Percentiles rank a stretch among this genome's conserved stretches.
Conservation (phyloP, 768 basidiomycete species). For the Auriscalpium orientale region DNA sequence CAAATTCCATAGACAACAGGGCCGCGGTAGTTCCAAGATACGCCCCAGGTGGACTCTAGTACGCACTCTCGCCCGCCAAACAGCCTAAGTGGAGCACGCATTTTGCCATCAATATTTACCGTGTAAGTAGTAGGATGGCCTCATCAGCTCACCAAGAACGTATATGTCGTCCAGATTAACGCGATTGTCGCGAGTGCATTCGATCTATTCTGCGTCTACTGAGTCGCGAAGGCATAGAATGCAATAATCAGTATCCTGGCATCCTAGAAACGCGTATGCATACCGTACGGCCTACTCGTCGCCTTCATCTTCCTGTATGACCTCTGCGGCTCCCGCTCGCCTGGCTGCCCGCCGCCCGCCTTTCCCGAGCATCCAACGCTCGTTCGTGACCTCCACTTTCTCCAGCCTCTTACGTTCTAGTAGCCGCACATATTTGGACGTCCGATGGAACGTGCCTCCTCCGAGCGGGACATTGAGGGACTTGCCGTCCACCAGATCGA, state of each 20-base stretch:
- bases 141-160: too few species aligned
- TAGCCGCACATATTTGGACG: conserved; percentile 59
- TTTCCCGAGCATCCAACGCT: conserved; percentile 68
- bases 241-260: background rate
- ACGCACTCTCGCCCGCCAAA: too few species aligned
- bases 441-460: conserved; percentile 57
- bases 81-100: too few species aligned
- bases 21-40: too few species aligned
- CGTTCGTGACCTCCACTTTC: conserved; percentile 65
- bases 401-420: conserved; percentile 62
- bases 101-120: too few species aligned
- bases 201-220: too few species aligned
- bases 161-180: too few species aligned
- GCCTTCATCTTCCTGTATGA: background rate
- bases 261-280: background rate
- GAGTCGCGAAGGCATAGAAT: too few species aligned
- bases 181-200: too few species aligned
- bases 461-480: conserved; percentile 57
- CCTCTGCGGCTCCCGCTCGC: background rate
- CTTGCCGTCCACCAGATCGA: conserved; percentile 7
- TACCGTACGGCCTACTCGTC: background rate
- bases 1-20: too few species aligned
- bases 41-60: too few species aligned
- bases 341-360: conserved; percentile 36
- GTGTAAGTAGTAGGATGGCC: too few species aligned